Percentiles rank a stretch among this genome's conserved stretches.
Evolutionary conservation across 164 flowering plant species (phyloP).

Genomic region (Annona cherimola): DNA sequence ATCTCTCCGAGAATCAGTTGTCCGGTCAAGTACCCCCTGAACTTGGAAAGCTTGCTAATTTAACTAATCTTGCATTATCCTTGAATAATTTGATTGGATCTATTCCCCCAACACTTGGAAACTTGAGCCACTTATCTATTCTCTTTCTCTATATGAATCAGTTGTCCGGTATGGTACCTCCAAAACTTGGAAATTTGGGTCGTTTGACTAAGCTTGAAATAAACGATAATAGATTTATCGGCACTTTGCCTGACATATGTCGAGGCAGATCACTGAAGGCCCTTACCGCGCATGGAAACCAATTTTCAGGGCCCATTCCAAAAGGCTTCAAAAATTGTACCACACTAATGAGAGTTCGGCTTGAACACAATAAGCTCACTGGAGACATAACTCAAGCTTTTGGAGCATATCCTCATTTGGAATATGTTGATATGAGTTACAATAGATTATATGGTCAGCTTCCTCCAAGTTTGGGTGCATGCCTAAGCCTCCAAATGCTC

Average conservation of each 20-base stretch:
- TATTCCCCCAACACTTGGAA: background rate
- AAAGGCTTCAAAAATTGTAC: background rate
- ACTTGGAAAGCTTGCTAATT: background rate
- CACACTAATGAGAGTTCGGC: background rate
- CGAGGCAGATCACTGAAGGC: background rate
- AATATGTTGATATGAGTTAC: constrained; percentile 15
- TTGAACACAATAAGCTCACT: background rate
- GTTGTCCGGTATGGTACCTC: too few relatives aligned
- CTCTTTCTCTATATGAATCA: background rate
- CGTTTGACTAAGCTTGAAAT: too few relatives aligned
- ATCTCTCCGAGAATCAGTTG: background rate
- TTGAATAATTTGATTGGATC: background rate
- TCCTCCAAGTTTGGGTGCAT: constrained; percentile 29
- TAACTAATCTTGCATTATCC: background rate
- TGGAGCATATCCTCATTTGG: constrained; percentile 20
- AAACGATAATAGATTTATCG: too few relatives aligned
- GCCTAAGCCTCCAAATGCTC: constrained; percentile 13
- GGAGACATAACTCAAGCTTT: background rate
- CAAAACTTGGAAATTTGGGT: too few relatives aligned
- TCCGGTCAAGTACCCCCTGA: background rate
- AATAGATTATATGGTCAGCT: constrained; percentile 28
- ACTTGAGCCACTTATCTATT: background rate
- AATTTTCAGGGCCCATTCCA: background rate
- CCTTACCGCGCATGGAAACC: background rate
- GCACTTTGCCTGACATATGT: too few relatives aligned